Percentiles rank a stretch among this genome's conserved stretches.
Conservation (phyloP, 306 rosid species). For the Gastrolobium villosum region DNA sequence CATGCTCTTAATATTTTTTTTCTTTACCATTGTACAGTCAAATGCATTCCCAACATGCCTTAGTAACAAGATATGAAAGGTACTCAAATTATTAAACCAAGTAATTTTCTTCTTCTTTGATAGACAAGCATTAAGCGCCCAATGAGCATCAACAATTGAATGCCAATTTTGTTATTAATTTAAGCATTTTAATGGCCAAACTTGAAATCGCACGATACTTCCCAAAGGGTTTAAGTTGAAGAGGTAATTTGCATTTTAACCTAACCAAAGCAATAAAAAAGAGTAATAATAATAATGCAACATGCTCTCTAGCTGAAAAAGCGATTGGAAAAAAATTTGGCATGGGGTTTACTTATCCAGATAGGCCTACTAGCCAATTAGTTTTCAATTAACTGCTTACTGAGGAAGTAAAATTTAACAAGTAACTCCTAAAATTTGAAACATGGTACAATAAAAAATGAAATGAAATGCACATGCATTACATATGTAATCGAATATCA, state of each 20-base stretch:
- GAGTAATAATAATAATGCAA: neutral
- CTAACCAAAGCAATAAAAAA: neutral
- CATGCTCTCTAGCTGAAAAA: constrained; percentile 21
- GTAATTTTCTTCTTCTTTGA: neutral
- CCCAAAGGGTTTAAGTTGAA: neutral
- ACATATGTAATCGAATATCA: constrained; percentile 19
- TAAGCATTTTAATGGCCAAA: neutral
- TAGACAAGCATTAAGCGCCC: neutral
- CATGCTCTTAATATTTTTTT: constrained; percentile 19
- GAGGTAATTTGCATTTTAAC: constrained; percentile 10
- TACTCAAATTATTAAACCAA: constrained; percentile 12
- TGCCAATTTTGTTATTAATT: neutral
- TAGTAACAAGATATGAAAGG: constrained; percentile 5
- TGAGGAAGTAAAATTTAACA: constrained; percentile 27
- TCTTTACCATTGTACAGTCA: neutral
- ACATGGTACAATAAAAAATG: neutral
- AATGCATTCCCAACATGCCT: constrained; percentile 33
- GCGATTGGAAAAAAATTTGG: neutral
- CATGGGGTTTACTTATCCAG: neutral
- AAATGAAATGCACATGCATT: constrained; percentile 33
- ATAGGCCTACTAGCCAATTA: neutral
- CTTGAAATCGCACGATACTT: neutral
- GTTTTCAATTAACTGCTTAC: neutral
- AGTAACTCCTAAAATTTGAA: neutral
- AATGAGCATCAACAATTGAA: constrained; percentile 15